Evolutionary conservation across 2,329 filamentous ascomycete species (phyloP).

Genomic region (Pseudocercospora macadamiae): DNA sequence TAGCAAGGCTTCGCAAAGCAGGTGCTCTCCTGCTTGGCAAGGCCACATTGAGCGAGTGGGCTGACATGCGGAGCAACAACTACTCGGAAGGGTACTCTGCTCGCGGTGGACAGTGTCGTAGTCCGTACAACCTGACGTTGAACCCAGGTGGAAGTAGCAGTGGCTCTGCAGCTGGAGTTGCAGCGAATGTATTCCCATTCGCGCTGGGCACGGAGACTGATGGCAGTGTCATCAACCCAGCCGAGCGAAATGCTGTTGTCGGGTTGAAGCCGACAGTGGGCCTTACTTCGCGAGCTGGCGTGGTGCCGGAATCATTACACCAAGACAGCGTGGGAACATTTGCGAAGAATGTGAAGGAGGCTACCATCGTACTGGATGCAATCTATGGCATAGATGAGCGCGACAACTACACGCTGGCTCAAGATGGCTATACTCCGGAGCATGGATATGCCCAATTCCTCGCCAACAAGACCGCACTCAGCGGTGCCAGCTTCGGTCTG

Average conservation of each 20-base stretch:
- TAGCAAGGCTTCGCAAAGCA: conserved; percentile 62
- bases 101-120: conserved; percentile 66
- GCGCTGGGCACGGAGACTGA: conserved; percentile 76
- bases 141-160: conserved; percentile 71
- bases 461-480: conserved; percentile 56
- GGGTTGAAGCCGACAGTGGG: conserved; percentile 79
- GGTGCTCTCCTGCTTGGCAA: conserved; percentile 73
- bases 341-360: conserved; percentile 70
- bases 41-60: conserved; percentile 73
- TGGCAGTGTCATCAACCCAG: conserved; percentile 69
- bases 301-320: conserved; percentile 66
- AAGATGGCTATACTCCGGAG: conserved; percentile 57
- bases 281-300: conserved; percentile 62
- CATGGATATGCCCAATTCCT: conserved; percentile 63
- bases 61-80: conserved; percentile 68
- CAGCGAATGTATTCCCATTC: conserved; percentile 65
- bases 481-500: conserved; percentile 68
- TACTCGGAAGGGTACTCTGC: conserved; percentile 70
- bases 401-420: conserved; percentile 68
- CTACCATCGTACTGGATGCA: conserved; percentile 65
- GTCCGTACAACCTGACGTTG: conserved; percentile 68
- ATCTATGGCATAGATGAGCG: conserved; percentile 66
- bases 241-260: conserved; percentile 68
- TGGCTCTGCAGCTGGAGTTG: conserved; percentile 67
- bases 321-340: conserved; percentile 72